phyloP scores from a whole-genome alignment of 768 basidiomycete species.

The Tulasnella calospora region DNA sequence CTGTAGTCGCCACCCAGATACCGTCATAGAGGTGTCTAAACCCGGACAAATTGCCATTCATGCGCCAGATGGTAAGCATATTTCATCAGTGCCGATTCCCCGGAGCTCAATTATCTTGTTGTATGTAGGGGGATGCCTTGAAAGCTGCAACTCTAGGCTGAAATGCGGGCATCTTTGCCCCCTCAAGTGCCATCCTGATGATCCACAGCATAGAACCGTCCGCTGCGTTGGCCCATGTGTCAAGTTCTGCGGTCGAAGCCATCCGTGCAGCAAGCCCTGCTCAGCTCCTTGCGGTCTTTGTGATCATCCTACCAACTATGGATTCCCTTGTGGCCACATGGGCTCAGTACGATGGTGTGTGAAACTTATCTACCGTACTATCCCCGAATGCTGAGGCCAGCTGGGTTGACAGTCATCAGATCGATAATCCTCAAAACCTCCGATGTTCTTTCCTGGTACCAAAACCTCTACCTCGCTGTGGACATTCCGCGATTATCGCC shows the following conservation, averaged over 20 bases:
- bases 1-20: slow-evolving; percentile 50
- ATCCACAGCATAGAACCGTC: not conserved
- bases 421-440: slow-evolving; percentile 46
- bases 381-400: slow-evolving; percentile 31
- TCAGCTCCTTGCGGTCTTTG: slow-evolving; percentile 10
- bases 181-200: slow-evolving; percentile 5
- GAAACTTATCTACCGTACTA: too few species aligned
- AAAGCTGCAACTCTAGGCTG: slow-evolving; percentile 31
- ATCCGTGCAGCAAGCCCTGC: slow-evolving; percentile 7
- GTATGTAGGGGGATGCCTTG: slow-evolving; percentile 56
- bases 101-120: not conserved
- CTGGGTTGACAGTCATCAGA: slow-evolving; percentile 39
- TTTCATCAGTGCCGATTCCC: too few species aligned
- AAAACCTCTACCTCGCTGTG: slow-evolving; percentile 50
- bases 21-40: slow-evolving; percentile 22
- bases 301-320: slow-evolving; percentile 43
- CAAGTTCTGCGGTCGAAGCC: not conserved
- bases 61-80: slow-evolving; percentile 51
- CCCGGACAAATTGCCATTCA: slow-evolving; percentile 50
- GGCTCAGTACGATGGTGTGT: slow-evolving; percentile 11
- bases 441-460: slow-evolving; percentile 43
- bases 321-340: slow-evolving; percentile 46
- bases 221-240: not conserved
- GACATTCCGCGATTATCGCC: slow-evolving; percentile 46
- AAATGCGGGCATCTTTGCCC: slow-evolving; percentile 19